Evolutionary conservation across 176 grass and related monocot species (phyloP), one percentile per base, ranked within the genome.

Genomic region (Pharus latifolius): DNA sequence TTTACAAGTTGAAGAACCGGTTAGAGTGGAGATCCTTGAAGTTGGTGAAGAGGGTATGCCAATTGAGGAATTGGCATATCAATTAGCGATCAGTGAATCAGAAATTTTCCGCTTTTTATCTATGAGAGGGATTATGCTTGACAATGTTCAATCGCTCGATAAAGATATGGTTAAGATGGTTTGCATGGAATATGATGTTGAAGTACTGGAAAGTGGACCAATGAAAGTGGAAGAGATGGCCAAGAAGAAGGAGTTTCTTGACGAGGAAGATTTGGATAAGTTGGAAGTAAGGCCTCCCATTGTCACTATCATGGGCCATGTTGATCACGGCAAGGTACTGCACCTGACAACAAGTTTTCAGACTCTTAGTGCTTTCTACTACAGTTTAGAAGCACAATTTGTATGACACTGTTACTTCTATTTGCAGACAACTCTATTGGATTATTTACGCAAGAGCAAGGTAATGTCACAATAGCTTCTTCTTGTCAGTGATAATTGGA

Each of bases 291-390:
- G 94, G 49, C 89, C 89, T 43, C 94, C 94, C 48, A 88, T 98
- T 84, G 88, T 98, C 69, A 98, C 94, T 65, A 98, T 98, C 41
- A 98, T 98, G 94, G 94, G 94, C 28, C 94, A 98, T 76, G 94
- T 98, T 16, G 94, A 98, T 88, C 94, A 98, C 49, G 94, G 94
- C 42, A 98, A 98, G 89, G 94, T 98, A 87, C 74, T 16, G 64
- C 32, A 12, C 31, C 16, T 54, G 47, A 70, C 30, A 13, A 17
- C 18, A 23, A 41, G 20, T 60, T 32, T 67, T 58, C 3, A 43
- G 60, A 37, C 40, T 78, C 54, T 47, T 24, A 69, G 54, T 5
- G 57, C n/a, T n/a, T 51, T 49, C 45, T 66, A 44, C 28, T 55
- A 58, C 17, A 77, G 19, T 69, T 49, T 9, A 18, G 19, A 73